phyloP scores from a whole-genome alignment of 2,329 filamentous ascomycete genomes.

The Ophiostoma ulmi region DNA sequence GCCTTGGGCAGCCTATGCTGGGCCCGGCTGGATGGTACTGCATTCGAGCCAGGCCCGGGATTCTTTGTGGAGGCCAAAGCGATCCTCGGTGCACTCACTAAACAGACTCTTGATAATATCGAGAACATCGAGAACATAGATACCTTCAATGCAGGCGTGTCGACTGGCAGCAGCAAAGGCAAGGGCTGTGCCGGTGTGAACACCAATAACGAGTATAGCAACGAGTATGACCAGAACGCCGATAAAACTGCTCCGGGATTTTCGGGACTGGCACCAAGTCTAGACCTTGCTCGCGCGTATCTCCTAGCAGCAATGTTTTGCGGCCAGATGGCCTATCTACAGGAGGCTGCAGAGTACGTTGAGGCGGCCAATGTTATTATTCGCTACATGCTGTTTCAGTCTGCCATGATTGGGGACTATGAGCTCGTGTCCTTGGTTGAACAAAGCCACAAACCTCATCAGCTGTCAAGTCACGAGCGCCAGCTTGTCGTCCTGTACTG shows the following conservation, averaged over 20 bases:
- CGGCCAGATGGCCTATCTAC: slow-evolving; percentile 23
- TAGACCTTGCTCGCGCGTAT: slow-evolving; percentile 25
- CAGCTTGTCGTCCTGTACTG: slow-evolving; percentile 26
- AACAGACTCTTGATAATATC: not conserved
- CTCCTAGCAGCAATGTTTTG: slow-evolving; percentile 26
- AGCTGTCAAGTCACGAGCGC: slow-evolving; percentile 18
- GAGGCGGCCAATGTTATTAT: slow-evolving; percentile 20
- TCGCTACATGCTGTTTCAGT: slow-evolving; percentile 17
- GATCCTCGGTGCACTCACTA: not conserved
- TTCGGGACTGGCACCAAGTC: not conserved
- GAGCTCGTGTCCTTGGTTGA: slow-evolving; percentile 20
- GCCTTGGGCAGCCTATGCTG: slow-evolving; percentile 25
- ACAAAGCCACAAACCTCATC: slow-evolving; percentile 15
- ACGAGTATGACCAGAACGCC: not conserved
- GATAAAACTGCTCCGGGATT: not conserved
- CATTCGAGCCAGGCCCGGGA: slow-evolving; percentile 18
- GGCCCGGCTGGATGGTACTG: slow-evolving; percentile 20
- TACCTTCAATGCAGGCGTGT: not conserved
- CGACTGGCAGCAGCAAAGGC: not conserved
- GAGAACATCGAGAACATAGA: not conserved
- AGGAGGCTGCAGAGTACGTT: slow-evolving; percentile 22
- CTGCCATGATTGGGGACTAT: not conserved
- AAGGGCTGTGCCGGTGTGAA: not conserved
- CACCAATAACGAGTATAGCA: not conserved
- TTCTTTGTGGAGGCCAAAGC: slow-evolving; percentile 18